Evolutionary conservation across 768 basidiomycete species (phyloP).

Genomic region (Polyporus arcularius): DNA sequence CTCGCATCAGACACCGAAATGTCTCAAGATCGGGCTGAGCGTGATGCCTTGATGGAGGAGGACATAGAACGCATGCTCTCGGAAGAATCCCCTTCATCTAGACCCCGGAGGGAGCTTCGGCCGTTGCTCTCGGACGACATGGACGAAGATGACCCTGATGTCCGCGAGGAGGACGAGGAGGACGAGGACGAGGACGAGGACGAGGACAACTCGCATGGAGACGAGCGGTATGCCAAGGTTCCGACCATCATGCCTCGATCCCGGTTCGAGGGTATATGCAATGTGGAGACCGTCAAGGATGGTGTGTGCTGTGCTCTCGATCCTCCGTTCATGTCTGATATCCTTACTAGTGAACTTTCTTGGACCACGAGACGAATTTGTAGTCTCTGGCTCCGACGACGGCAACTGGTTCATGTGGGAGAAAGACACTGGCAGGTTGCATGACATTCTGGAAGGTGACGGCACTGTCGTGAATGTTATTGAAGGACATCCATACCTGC

Average conservation of each 20-base stretch:
- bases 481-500: conserved; percentile 77
- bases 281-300: conserved; percentile 85
- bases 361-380: conserved; percentile 74
- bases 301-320: conserved; percentile 45
- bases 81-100: conserved; percentile 14
- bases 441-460: conserved; percentile 85
- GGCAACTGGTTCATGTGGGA: conserved; percentile 88
- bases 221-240: conserved; percentile 35
- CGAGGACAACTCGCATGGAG: conserved; percentile 24
- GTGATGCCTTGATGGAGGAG: conserved; percentile 32
- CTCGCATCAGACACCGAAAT: background rate
- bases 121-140: background rate
- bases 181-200: conserved; percentile 36
- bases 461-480: conserved; percentile 81
- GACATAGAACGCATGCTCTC: conserved; percentile 26
- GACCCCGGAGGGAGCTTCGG: background rate
- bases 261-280: conserved; percentile 70
- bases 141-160: background rate
- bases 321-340: background rate
- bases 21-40: background rate
- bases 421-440: conserved; percentile 61
- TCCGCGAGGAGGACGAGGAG: conserved; percentile 12
- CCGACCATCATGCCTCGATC: conserved; percentile 64
- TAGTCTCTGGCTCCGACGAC: conserved; percentile 85
- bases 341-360: conserved; percentile 71